Percentiles rank a stretch among this genome's conserved stretches.
Conservation (phyloP, 2,329 filamentous ascomycete genomes). For the Alternaria sp. region DNA sequence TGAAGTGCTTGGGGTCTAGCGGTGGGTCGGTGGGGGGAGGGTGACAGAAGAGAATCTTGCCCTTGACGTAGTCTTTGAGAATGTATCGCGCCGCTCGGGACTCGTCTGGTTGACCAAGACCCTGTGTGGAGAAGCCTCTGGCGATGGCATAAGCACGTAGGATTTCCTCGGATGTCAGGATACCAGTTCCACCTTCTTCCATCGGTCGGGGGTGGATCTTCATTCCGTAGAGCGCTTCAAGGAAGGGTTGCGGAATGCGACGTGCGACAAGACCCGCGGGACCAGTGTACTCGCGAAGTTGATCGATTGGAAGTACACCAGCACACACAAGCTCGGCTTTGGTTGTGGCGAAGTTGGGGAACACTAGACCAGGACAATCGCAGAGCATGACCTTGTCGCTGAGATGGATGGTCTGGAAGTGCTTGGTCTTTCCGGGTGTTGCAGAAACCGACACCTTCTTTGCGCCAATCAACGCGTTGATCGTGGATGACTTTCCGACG, state of each 20-base stretch:
- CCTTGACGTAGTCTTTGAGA: constrained; percentile 96
- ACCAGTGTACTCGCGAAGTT: constrained; percentile 89
- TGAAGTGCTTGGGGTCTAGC: constrained; percentile 78
- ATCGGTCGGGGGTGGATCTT: constrained; percentile 78
- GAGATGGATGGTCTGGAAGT: constrained; percentile 97
- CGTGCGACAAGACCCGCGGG: constrained; percentile 82
- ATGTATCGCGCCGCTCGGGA: constrained; percentile 87
- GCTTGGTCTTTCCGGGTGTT: constrained; percentile 98
- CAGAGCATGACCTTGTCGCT: constrained; percentile 89
- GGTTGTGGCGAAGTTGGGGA: constrained; percentile 95
- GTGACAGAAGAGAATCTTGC: constrained; percentile 90
- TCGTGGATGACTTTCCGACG: constrained; percentile 98
- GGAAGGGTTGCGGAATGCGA: constrained; percentile 83
- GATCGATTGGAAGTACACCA: constrained; percentile 93
- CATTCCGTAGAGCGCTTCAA: constrained; percentile 94
- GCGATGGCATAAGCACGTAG: constrained; percentile 86
- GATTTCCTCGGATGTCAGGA: constrained; percentile 83
- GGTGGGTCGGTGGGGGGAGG: constrained; percentile 74
- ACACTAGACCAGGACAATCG: constrained; percentile 98
- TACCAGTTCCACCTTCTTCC: constrained; percentile 91
- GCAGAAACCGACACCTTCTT: constrained; percentile 99
- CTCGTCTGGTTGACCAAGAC: constrained; percentile 90
- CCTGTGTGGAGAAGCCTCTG: constrained; percentile 87
- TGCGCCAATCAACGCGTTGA: constrained; percentile 96
- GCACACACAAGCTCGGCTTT: constrained; percentile 97